Evolutionary conservation across 2,329 filamentous ascomycete genomes (phyloP).

Genomic region (Berkeleyomyces basicola): DNA sequence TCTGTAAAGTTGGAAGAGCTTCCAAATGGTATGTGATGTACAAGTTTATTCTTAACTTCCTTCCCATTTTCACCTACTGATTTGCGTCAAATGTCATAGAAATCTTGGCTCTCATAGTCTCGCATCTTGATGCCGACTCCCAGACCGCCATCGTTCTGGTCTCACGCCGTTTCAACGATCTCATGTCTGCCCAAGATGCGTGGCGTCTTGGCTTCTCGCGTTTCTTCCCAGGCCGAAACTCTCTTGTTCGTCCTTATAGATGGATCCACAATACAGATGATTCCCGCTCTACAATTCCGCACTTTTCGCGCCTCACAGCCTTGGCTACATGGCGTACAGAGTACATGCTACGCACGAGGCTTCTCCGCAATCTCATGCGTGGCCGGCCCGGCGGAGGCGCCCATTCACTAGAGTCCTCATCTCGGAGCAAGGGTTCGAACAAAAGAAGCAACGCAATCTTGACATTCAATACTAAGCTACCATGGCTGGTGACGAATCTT

Average conservation of each 20-base stretch:
- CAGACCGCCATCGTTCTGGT: constrained; percentile 71
- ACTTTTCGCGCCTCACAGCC: constrained; percentile 66
- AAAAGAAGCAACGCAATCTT: constrained; percentile 58
- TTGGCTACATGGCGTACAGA: constrained; percentile 92
- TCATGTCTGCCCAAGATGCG: constrained; percentile 81
- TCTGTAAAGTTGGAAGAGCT: neutral
- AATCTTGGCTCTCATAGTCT: constrained; percentile 78
- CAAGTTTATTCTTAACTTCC: neutral
- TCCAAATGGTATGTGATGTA: neutral
- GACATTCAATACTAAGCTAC: constrained; percentile 73
- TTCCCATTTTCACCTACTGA: constrained; percentile 11
- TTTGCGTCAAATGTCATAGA: constrained; percentile 37
- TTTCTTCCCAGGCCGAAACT: constrained; percentile 62
- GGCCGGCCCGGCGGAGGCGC: constrained; percentile 50
- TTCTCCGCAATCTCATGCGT: constrained; percentile 63
- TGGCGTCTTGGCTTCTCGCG: constrained; percentile 88
- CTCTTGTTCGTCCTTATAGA: constrained; percentile 2
- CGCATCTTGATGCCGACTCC: constrained; percentile 73
- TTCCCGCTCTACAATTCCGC: constrained; percentile 53
- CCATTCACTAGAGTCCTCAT: constrained; percentile 23
- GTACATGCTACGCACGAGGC: constrained; percentile 72
- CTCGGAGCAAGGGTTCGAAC: constrained; percentile 30
- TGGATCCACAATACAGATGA: constrained; percentile 23
- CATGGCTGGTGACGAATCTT: constrained; percentile 61
- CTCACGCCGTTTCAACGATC: constrained; percentile 67